These are phyloP conservation scores for Glycine tomentella DNA, from an alignment of 306 rosid genomes.

Conservation along the genomic window DNA sequence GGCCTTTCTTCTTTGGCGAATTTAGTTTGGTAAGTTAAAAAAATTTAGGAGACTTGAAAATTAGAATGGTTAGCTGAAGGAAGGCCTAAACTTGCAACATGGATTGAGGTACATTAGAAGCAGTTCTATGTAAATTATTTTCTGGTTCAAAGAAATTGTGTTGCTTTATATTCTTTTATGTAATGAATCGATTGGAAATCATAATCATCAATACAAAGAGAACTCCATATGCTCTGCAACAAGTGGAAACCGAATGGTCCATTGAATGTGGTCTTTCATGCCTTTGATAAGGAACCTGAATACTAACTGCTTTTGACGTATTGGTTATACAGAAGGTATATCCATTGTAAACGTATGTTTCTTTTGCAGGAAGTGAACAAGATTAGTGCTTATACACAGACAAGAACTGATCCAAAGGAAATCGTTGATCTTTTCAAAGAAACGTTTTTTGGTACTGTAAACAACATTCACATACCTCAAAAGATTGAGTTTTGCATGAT, in stretches of 20 bases:
- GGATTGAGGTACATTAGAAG: conserved; percentile 67
- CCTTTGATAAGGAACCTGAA: conserved; percentile 1
- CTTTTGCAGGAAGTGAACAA: conserved; percentile 67
- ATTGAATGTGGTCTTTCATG: background rate
- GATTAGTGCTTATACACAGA: conserved; percentile 68
- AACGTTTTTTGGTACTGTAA: conserved; percentile 58
- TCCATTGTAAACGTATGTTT: conserved; percentile 13
- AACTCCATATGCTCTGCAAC: no score
- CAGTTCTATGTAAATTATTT: background rate
- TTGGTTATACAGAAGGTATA: conserved; percentile 14
- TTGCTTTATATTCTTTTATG: conserved; percentile 17
- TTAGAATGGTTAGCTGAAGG: no score
- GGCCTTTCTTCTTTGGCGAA: no score
- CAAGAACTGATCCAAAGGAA: conserved; percentile 63
- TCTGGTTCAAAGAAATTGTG: background rate
- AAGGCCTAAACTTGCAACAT: conserved; percentile 78
- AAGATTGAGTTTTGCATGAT: conserved; percentile 23
- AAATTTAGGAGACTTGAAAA: no score
- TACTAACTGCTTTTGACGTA: no score
- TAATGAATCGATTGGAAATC: conserved; percentile 4
- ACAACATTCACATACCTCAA: background rate
- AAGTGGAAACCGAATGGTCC: conserved; percentile 7
- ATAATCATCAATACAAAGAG: conserved; percentile 1
- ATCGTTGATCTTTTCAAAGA: conserved; percentile 59
- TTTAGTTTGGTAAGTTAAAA: no score